Evolutionary conservation across 2,329 filamentous ascomycete species (phyloP), one percentile per base, ranked within the genome.

Genomic region (Pezicula carpinea): DNA sequence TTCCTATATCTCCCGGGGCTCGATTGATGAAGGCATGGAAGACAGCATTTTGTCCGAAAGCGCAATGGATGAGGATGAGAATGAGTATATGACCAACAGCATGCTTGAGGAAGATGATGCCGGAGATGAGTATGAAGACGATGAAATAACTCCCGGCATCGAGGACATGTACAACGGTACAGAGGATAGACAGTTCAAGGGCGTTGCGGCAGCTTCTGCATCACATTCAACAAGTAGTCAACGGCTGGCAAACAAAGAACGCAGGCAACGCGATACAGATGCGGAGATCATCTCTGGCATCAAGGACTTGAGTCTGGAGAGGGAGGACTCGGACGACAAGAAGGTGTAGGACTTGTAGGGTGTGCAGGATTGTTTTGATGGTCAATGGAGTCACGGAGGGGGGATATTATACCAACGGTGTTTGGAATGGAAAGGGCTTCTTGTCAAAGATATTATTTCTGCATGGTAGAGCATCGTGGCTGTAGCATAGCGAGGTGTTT

Each of bases 261-360:
- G 45, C 2, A 57, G 60, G 1, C 61, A 69, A 5, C 64, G 71
- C 50, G 80, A 83, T 54, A 46, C 72, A 10, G 66, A 70, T 45
- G 80, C 77, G 2, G 78, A 83, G 61, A 55, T 80, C 22, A 82
- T 83, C 45, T 82, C 79, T 15, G 80, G 80, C 46, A 64, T 83
- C 65, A 72, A 73, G 64, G 69, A 77, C 51, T 62, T 83, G 43
- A 67, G 69, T 43, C 53, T 79, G 31, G 71, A 74, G 48, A 69
- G 69, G 56, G 52, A 56, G 38, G 46, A 51, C 3, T 52, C 54
- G 5, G 39, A 59, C 21, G 50, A 58, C 36, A 50, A 49, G 46
- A 57, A 54, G 38, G 43, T 55, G 19, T 58, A 52, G 40, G 17
- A 43, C 17, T 38, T 38, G 21, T 38, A 38, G 18, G 17, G 18